A percentile compares a stretch with the other conserved stretches of the same genome.
Conservation (phyloP, 2,329 filamentous ascomycete species). For the Cladosporium sp. region DNA sequence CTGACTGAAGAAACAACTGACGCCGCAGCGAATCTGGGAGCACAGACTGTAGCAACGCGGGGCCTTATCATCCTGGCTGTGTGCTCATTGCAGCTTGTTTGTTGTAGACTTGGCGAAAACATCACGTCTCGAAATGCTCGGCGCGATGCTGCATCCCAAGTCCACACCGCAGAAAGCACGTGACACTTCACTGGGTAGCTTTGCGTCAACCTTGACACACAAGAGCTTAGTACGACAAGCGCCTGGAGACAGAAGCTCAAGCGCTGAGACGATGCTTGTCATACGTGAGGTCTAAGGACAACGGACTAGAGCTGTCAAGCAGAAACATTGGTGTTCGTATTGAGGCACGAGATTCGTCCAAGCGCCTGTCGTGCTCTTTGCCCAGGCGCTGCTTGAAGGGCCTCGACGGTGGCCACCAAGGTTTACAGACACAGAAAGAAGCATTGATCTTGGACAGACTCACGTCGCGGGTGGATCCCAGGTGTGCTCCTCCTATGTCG, state of each 20-base stretch:
- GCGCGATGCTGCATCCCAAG: too few relatives aligned
- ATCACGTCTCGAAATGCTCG: too few relatives aligned
- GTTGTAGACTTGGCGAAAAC: not conserved
- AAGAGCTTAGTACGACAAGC: not conserved
- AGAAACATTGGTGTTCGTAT: not conserved
- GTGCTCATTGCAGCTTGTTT: too few relatives aligned
- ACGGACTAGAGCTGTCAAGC: not conserved
- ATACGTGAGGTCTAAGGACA: not conserved
- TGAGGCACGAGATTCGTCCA: not conserved
- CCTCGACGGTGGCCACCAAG: not conserved
- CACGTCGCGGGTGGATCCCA: not conserved
- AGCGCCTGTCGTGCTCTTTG: not conserved
- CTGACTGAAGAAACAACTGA: not conserved
- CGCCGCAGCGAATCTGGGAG: too few relatives aligned
- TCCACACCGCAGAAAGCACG: not conserved
- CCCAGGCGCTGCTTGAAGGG: not conserved
- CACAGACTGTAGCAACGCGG: too few relatives aligned
- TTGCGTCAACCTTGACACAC: too few relatives aligned
- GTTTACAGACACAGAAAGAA: not conserved
- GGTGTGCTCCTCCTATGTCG: not conserved
- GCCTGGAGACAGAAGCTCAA: constrained; percentile 1
- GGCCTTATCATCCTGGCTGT: too few relatives aligned
- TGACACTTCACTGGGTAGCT: too few relatives aligned
- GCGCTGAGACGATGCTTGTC: not conserved
- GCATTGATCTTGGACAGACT: not conserved